Conservation (phyloP, 768 basidiomycete genomes). For the Trichaptum fuscoviolaceum region DNA sequence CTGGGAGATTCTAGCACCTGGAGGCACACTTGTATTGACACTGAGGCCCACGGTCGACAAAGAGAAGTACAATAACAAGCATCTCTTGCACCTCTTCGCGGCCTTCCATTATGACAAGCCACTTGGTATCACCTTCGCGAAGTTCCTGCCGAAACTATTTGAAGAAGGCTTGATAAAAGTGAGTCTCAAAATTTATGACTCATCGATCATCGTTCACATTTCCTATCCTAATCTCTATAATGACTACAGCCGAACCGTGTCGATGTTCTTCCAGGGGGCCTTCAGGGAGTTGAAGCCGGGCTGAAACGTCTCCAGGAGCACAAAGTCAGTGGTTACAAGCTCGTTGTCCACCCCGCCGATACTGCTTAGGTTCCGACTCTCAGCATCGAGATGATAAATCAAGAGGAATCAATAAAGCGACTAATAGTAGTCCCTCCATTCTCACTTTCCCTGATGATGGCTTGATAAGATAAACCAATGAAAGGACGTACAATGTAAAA, state of each 20-base stretch:
- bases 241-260: conserved; percentile 19
- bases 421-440: no score
- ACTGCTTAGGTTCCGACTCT: conserved; percentile 15
- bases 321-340: conserved; percentile 22
- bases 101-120: conserved; percentile 7
- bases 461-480: no score
- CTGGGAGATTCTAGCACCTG: conserved; percentile 18
- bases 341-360: conserved; percentile 21
- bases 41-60: conserved; percentile 6
- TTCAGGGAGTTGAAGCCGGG: conserved; percentile 18
- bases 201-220: conserved; percentile 1
- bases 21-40: conserved; percentile 5
- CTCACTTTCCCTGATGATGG: no score
- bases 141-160: conserved; percentile 1
- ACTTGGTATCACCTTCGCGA: conserved; percentile 7
- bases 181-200: neutral
- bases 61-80: conserved; percentile 7
- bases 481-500: no score
- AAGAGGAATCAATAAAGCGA: no score
- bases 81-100: conserved; percentile 3
- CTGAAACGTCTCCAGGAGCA: conserved; percentile 16
- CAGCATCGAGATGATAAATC: no score
- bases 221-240: neutral
- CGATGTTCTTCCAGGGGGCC: conserved; percentile 22
- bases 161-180: neutral